Evolutionary conservation across 2,329 filamentous ascomycete genomes (phyloP).

Genomic region (Arthrobotrys sinensis): DNA sequence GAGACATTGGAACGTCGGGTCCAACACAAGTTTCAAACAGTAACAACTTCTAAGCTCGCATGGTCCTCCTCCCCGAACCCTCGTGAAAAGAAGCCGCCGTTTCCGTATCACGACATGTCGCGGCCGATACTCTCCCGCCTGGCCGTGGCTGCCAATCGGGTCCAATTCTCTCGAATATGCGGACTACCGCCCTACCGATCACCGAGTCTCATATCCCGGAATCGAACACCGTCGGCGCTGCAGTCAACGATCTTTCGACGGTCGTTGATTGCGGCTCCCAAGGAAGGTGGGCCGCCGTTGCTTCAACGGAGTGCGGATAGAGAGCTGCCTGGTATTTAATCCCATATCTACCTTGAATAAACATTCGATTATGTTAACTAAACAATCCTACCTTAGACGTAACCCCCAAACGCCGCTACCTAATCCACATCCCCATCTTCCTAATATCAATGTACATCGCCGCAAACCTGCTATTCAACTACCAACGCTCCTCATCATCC

Average conservation of each 20-base stretch:
- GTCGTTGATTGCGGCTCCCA: conserved; percentile 63
- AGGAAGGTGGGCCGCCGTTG: conserved; percentile 69
- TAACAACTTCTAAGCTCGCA: no score
- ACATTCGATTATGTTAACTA: not conserved
- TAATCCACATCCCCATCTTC: conserved; percentile 85
- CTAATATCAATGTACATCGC: conserved; percentile 76
- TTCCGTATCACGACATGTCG: conserved; percentile 16
- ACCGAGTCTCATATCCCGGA: not conserved
- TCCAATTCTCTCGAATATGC: conserved; percentile 31
- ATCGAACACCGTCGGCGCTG: not conserved
- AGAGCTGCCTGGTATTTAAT: conserved; percentile 75
- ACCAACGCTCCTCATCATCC: conserved; percentile 92
- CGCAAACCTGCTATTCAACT: conserved; percentile 95
- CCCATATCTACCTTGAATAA: not conserved
- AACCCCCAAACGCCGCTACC: conserved; percentile 74
- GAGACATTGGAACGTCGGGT: conserved; percentile 23
- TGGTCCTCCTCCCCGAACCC: not conserved
- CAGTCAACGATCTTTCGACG: conserved; percentile 44
- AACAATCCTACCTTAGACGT: conserved; percentile 46
- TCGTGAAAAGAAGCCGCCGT: not conserved
- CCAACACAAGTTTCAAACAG: conserved; percentile 9
- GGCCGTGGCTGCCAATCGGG: conserved; percentile 40
- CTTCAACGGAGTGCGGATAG: conserved; percentile 78
- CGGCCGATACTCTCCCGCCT: conserved; percentile 49
- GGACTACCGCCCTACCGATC: not conserved